Base-by-base conservation (phyloP, 139 green algal species). In the Mesotaenium endlicherianum region DNA sequence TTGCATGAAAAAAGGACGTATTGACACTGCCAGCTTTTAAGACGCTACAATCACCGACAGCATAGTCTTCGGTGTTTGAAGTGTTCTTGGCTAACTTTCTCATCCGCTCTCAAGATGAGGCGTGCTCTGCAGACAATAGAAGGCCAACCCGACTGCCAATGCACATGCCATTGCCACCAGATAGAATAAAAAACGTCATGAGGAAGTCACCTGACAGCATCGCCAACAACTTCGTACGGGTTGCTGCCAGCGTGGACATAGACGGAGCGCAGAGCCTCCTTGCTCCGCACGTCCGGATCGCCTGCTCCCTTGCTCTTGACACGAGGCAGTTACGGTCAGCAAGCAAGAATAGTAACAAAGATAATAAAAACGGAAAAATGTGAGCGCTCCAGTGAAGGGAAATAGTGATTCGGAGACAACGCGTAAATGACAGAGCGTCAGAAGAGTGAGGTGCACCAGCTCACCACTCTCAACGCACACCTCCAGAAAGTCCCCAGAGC, bases 381-480 rank as follows among this genome's bases (percentile, higher is more conserved):
- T 64, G n/a, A n/a, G n/a, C n/a, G n/a, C n/a, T n/a, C n/a, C n/a
- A n/a, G n/a, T n/a, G 20, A 64, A 64, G 20, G 26, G 26, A 64
- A 64, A 20, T 34, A 64, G 20, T 34, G 20, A 64, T 64, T 64
- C 26, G 53, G 20, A 64, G 26, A 64, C 20, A 34, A 64, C 20
- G 20, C 53, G 26, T 64, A 34, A 64, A 34, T 26, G 20, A 64
- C 16, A 31, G 64, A 14, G 16, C 14, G 16, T 58, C 34, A 75
- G 16, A 16, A 75, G 40, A 75, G 14, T 11, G 14, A 58, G 14
- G 16, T 75, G 34, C 64, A 44, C 14, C 34, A 14, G 14, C 80
- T 87, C 41, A 87, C 81, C 81, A 68, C 81, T 87, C 67, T 87
- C 81, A 1, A 82, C 17, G 41, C 72, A 85, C 14, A 87, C 26